These are phyloP conservation scores for Fraxinus xanthoxyloides DNA, from an alignment of 305 asterid genomes.

Conservation along the genomic window DNA sequence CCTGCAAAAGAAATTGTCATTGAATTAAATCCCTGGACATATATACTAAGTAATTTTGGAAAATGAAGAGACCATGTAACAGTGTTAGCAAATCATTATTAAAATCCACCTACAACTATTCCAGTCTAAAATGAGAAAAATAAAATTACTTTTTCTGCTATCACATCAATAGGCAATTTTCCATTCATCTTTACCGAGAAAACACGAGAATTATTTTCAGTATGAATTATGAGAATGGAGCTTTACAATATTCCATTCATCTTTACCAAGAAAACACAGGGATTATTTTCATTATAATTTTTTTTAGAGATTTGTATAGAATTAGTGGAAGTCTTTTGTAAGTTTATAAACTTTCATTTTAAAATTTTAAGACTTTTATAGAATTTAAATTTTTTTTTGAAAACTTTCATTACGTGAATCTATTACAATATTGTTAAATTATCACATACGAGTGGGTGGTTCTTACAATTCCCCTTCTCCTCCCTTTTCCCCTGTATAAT, in stretches of 20 bases:
- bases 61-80: background rate
- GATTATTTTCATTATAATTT: too few relatives aligned
- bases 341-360: too few relatives aligned
- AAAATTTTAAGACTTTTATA: too few relatives aligned
- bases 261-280: too few relatives aligned
- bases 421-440: too few relatives aligned
- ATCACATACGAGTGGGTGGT: too few relatives aligned
- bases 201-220: background rate
- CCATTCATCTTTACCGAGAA: background rate
- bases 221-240: background rate
- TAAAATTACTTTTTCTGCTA: background rate
- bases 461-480: too few relatives aligned
- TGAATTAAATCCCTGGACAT: conserved; percentile 2
- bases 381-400: too few relatives aligned
- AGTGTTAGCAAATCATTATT: background rate
- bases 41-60: background rate
- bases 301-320: too few relatives aligned
- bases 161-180: background rate
- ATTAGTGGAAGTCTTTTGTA: too few relatives aligned
- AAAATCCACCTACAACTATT: background rate
- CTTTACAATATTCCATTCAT: background rate
- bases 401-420: too few relatives aligned
- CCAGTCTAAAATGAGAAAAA: background rate
- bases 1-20: conserved; percentile 27
- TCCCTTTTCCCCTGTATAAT: too few relatives aligned